phyloP scores from a whole-genome alignment of 139 green algal species.

The Pseudopediastrum boryanum region DNA sequence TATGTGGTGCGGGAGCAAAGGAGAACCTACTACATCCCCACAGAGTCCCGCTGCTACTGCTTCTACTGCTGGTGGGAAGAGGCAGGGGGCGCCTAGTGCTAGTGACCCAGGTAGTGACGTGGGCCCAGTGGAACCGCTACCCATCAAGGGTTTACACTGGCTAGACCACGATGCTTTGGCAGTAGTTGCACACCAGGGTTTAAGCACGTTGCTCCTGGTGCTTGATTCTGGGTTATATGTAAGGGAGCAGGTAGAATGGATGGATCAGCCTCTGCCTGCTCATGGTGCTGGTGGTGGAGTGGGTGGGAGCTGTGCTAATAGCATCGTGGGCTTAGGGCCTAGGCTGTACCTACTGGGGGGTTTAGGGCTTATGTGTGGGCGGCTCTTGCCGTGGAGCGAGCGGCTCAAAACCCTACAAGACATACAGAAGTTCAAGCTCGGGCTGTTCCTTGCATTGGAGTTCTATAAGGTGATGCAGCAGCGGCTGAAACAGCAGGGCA shows the following conservation, averaged over 20 bases:
- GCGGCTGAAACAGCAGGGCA: too few relatives aligned
- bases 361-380: conserved; percentile 44
- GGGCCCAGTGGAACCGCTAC: conserved; percentile 19
- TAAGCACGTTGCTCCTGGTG: conserved; percentile 49
- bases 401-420: conserved; percentile 57
- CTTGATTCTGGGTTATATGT: conserved; percentile 33
- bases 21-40: conserved; percentile 1
- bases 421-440: conserved; percentile 53
- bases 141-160: conserved; percentile 47
- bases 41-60: too few relatives aligned
- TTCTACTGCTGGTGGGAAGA: neutral
- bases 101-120: conserved; percentile 1
- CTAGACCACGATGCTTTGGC: conserved; percentile 53
- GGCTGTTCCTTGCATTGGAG: conserved; percentile 45
- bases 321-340: conserved; percentile 23
- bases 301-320: conserved; percentile 3
- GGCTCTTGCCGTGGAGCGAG: conserved; percentile 63
- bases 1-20: conserved; percentile 14
- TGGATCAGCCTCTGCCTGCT: conserved; percentile 30
- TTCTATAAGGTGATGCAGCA: conserved; percentile 41
- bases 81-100: neutral
- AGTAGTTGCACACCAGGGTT: conserved; percentile 48
- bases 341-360: conserved; percentile 50
- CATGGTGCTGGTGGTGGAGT: conserved; percentile 2
- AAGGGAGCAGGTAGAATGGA: conserved; percentile 12